Evolutionary conservation across 1,139 yeast genomes (phyloP).

Genomic region (Yamadazyma trypodendri): DNA sequence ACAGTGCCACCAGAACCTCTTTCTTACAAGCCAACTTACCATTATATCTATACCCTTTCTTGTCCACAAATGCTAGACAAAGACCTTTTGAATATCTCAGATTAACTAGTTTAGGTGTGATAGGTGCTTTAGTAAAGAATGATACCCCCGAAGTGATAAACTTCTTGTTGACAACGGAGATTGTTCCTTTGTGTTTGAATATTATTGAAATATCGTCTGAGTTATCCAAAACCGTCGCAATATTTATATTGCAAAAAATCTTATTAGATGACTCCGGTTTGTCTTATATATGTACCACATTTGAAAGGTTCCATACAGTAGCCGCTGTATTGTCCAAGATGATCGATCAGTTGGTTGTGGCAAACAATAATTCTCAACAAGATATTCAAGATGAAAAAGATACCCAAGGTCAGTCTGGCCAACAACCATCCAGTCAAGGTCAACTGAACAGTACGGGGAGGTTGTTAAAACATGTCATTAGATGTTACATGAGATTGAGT

Average conservation of each 20-base stretch:
- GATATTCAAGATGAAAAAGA: conserved; percentile 3
- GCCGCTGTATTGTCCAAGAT: conserved; percentile 83
- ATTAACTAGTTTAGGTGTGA: conserved; percentile 89
- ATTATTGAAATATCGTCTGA: conserved; percentile 97
- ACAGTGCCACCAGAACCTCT: conserved; percentile 80
- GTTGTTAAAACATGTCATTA: conserved; percentile 85
- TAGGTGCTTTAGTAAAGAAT: conserved; percentile 94
- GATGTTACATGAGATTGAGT: conserved; percentile 87
- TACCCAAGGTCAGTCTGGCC: conserved; percentile 9
- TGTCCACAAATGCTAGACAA: conserved; percentile 88
- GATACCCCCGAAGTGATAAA: conserved; percentile 95
- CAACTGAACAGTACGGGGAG: conserved; percentile 59
- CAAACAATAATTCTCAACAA: conserved; percentile 9
- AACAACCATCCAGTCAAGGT: conserved; percentile 25
- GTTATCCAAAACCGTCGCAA: conserved; percentile 92
- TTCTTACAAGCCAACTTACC: conserved; percentile 92
- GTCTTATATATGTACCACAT: conserved; percentile 89
- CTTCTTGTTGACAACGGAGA: conserved; percentile 87
- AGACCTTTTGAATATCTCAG: conserved; percentile 92
- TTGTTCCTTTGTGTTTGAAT: conserved; percentile 88
- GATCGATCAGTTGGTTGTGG: conserved; percentile 70
- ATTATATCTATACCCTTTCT: conserved; percentile 85
- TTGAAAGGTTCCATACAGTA: conserved; percentile 92
- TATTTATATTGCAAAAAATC: conserved; percentile 89
- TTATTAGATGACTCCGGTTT: conserved; percentile 89